These are phyloP conservation scores for Penicillium ochrochloron DNA, from an alignment of 495 filamentous ascomycete genomes.

Conservation along the genomic window DNA sequence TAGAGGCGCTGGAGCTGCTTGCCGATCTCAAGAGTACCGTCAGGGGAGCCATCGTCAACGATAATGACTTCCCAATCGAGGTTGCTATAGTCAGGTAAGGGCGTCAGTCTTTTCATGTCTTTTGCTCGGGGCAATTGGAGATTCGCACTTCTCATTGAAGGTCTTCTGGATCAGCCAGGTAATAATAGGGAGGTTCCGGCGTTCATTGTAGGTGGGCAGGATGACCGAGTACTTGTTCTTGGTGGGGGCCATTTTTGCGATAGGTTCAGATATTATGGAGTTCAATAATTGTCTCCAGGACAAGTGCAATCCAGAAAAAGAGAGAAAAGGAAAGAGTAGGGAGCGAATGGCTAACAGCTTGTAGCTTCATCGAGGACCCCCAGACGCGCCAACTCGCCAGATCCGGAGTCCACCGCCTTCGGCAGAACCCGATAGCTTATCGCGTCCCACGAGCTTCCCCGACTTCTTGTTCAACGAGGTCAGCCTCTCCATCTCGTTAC, in stretches of 20 bases:
- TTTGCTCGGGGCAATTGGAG: neutral
- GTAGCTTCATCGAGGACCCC: constrained; percentile 25
- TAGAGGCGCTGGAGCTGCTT: constrained; percentile 87
- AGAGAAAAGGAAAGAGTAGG: constrained; percentile 30
- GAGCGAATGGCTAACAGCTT: constrained; percentile 37
- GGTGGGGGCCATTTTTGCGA: constrained; percentile 44
- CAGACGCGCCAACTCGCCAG: constrained; percentile 37
- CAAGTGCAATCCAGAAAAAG: constrained; percentile 13
- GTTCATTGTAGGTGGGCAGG: constrained; percentile 98
- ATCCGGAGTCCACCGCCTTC: constrained; percentile 36
- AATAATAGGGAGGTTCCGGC: constrained; percentile 94
- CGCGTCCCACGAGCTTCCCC: constrained; percentile 16
- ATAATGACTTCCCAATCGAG: constrained; percentile 97
- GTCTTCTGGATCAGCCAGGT: constrained; percentile 89
- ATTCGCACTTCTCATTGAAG: constrained; percentile 71
- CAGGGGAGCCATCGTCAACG: constrained; percentile 96
- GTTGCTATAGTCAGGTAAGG: constrained; percentile 56
- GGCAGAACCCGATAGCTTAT: constrained; percentile 38
- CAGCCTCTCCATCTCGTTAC: neutral
- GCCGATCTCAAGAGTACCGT: constrained; percentile 89
- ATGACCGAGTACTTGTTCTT: constrained; percentile 93
- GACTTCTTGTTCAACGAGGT: constrained; percentile 1
- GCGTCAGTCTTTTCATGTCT: neutral
- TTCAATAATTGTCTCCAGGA: constrained; percentile 20
- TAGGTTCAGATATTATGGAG: constrained; percentile 1